A percentile compares a stretch with the other conserved stretches of the same genome.
phyloP scores from a whole-genome alignment of 176 grass and related monocot genomes.

The Hordeum vulgare region MorexV3_pseudomolecules_assembly NC_058520.1:541281462-541281961 shows the following conservation, averaged over 20 bases:
- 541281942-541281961: not conserved
- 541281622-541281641: not conserved
- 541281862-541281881: not conserved
- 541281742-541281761: not conserved
- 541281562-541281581: not conserved
- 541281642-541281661: too few relatives aligned
- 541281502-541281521: not conserved
- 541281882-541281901: not conserved
- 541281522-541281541: not conserved
- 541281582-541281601: not conserved
- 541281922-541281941: not conserved
- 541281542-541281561: not conserved
- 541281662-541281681: not conserved
- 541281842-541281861: too few relatives aligned
- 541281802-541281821: not conserved
- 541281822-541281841: not conserved
- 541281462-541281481: not conserved
- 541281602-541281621: not conserved
- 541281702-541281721: not conserved
- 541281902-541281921: not conserved
- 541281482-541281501: not conserved
- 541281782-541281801: not conserved
- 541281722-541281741: not conserved
- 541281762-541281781: not conserved
- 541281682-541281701: not conserved